Base-by-base conservation (phyloP, 2,329 filamentous ascomycete genomes). In the Arthroderma sp. region DNA sequence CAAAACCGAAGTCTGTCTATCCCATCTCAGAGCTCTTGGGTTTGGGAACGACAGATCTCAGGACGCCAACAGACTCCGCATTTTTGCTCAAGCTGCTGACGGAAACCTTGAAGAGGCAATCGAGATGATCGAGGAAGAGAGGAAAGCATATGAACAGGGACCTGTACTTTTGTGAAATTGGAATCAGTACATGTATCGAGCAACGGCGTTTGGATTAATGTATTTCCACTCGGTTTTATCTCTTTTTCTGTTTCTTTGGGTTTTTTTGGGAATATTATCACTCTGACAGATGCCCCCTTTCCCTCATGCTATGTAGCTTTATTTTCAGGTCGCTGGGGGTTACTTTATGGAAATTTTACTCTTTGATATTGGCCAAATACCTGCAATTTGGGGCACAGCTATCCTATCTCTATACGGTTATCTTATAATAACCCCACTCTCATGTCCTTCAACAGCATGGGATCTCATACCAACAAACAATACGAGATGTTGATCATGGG, bases 71-170 rank as follows among this genome's bases (percentile, higher is more conserved):
- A 67, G 75, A 43, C 66, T 77, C 57, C 64, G 65, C 33, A 66
- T 76, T 8, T 77, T 76, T 67, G 75, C 75, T 13, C 69, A 71
- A 25, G 74, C 74, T 25, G 70, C 72, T 13, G 67, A 73, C 21
- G 73, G 74, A 15, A 68, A 68, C 55, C 63, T 78, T 21, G 64
- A 64, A 25, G 72, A 75, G 55, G 76, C 76, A 2, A 76, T 78
- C 61, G 75, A 77, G 51, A 75, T 77, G 70, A 76, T 78, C 61
- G 75, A 77, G 59, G 75, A 77, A 59, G 75, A 77, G 59, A 69
- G 72, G 44, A 71, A 70, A 57, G 72, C 66, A 2, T 76, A 74
- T 63, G 67, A 68, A 35, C 63, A 69, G 49, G 66, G 64, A 56
- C 31, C 9, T 6, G 25, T 35, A 11, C 19, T 25, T 15, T 19